These are phyloP conservation scores for Petunia secreta DNA, from an alignment of 257 asterid genomes.

Conservation along the genomic window DNA sequence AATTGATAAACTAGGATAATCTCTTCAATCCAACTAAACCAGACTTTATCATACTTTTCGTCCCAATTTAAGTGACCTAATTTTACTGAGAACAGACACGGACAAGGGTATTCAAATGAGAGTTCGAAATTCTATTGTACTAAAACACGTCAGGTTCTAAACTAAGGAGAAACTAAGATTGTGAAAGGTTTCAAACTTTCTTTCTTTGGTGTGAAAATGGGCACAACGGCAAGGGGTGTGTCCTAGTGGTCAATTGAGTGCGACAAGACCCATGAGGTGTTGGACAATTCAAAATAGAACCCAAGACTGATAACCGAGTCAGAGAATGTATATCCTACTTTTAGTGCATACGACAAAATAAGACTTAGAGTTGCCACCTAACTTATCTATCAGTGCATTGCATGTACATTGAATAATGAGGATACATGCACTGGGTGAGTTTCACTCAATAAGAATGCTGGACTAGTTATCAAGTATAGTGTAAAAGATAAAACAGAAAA, in stretches of 20 bases:
- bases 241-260: no score
- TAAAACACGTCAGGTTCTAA: neutral
- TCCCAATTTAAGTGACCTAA: neutral
- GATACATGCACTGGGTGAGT: neutral
- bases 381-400: neutral
- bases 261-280: no score
- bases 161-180: neutral
- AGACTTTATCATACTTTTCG: neutral
- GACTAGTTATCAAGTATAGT: neutral
- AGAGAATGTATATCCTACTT: neutral
- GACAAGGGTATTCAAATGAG: neutral
- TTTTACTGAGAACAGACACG: neutral
- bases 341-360: neutral
- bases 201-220: neutral
- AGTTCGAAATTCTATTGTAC: neutral
- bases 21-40: neutral
- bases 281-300: neutral
- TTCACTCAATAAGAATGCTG: neutral
- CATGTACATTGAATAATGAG: neutral
- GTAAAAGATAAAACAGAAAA: neutral
- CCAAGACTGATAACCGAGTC: neutral
- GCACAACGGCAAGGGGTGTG: neutral
- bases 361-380: neutral
- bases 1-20: neutral
- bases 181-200: neutral